Base-by-base conservation (phyloP, 768 basidiomycete species). In the Lactifluus hygrophoroides region DNA sequence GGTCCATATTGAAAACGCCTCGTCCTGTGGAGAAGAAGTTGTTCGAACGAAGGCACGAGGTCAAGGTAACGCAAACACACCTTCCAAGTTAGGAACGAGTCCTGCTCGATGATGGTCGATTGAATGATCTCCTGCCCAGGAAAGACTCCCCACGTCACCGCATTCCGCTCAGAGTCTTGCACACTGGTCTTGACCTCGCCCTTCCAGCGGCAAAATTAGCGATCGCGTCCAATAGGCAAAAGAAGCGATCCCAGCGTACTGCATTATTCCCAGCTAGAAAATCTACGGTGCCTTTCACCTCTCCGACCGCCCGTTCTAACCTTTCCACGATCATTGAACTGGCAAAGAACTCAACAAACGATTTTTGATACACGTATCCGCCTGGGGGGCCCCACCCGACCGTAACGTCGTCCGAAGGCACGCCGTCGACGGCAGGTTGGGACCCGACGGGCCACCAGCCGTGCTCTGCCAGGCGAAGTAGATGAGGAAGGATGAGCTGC, bases 71-170 rank as follows among this genome's bases (percentile, higher is more conserved):
- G 1, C 30, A 14, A 42, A 65, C 79, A 50, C 46, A 94, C 95
- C 86, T 94, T 97, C 96, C 96, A 99, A 0, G 92, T 86, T 35
- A 90, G 72, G 77, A 99, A 99, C 14, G 92, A 95, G 68, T 93
- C 88, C 50, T 82, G 82, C 68, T 97, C 96, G 35, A 99, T 98
- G 64, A 98, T 93, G 0, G 96, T 99, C 5, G 95, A 90, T 67
- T 97, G 95, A 2, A 86, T 82, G 46, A 99, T 87, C 71, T 99
- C 96, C 68, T 96, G 90, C 0, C 92, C 96, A 0, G 94, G 91
- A 70, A 99, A 99, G 6, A 98, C 86, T 56, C 94, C 96, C 96
- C 96, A 99, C 1, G 96, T 99, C 7, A 99, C 96, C 0, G 94
- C 94, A 70, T 97, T 97, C 56, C 90, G 81, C 14, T 83, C 87